phyloP scores from a whole-genome alignment of 768 basidiomycete species.

The Trametes gibbosa region DNA sequence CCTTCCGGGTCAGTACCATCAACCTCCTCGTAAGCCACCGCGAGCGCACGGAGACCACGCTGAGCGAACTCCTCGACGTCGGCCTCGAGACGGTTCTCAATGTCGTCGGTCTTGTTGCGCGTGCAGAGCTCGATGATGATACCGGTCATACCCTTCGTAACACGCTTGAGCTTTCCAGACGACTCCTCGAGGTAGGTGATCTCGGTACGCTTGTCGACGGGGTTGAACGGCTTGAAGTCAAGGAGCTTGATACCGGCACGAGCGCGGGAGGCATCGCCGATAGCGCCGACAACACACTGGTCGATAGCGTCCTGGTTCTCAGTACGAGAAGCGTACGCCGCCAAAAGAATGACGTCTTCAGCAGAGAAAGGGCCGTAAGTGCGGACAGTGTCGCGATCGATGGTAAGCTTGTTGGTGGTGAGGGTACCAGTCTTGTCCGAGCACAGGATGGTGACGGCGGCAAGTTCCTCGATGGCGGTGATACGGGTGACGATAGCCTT shows the following conservation, averaged over 20 bases:
- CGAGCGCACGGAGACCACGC: slow-evolving; percentile 96
- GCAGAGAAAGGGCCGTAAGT: slow-evolving; percentile 87
- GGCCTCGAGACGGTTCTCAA: slow-evolving; percentile 87
- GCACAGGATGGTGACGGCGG: slow-evolving; percentile 97
- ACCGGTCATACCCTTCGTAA: slow-evolving; percentile 99
- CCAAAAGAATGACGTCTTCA: slow-evolving; percentile 89
- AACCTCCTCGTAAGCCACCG: slow-evolving; percentile 93
- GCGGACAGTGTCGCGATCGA: slow-evolving; percentile 88
- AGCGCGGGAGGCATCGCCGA: slow-evolving; percentile 70
- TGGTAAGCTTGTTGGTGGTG: slow-evolving; percentile 99
- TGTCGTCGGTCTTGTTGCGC: slow-evolving; percentile 92
- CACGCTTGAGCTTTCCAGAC: slow-evolving; percentile 95
- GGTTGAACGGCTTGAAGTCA: slow-evolving; percentile 99
- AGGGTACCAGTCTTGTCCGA: slow-evolving; percentile 99
- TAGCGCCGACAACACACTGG: slow-evolving; percentile 74
- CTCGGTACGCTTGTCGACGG: slow-evolving; percentile 98
- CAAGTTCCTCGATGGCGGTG: slow-evolving; percentile 97
- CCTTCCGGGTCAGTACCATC: slow-evolving; percentile 78
- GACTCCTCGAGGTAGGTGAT: slow-evolving; percentile 95
- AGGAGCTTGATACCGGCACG: slow-evolving; percentile 93
- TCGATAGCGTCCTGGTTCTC: slow-evolving; percentile 99
- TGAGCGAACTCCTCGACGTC: slow-evolving; percentile 96
- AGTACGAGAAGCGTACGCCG: slow-evolving; percentile 94
- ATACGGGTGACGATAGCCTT: slow-evolving; percentile 99
- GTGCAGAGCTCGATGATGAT: slow-evolving; percentile 97